Evolutionary conservation across 345 rosid species (phyloP), one percentile per base, ranked within the genome.

Genomic region (Melastoma malabathricum): DNA sequence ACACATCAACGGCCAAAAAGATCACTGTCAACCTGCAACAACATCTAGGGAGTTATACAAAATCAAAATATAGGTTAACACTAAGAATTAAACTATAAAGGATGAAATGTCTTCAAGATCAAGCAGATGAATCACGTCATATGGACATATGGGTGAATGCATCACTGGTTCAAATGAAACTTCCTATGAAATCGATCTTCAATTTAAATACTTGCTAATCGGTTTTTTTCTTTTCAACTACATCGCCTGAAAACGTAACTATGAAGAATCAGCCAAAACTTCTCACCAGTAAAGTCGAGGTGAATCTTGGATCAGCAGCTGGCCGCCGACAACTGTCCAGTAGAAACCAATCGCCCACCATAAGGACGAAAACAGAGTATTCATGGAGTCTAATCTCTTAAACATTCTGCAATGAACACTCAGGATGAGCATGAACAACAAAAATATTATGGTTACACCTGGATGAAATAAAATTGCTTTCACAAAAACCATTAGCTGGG

Each of bases 1-100:
- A 80, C 59, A 80, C 81, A n/a, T 83, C 84, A 58, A 83, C 73
- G 15, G 82, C 84, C 20, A 77, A 59, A 68, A 80, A 83, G 55
- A 75, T 69, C 46, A 83, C 76, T 1, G 84, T 57, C 57, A 83
- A 68, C 92, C 92, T 83, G 72, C 73, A 71, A 19, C 48, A 23
- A n/a, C 17, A 43, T 25, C 19, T 51, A 44, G 31, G 44, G 18
- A 47, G 27, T 50, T 29, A 51, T 46, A 12, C 2, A 12, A 12
- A 34, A 34, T 34, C 41, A 7, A 9, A 9, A 34, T 34, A 34
- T 34, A 34, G 41, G 6, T 5, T 12, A 8, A 34, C 41, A 9
- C 12, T 34, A 34, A 34, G 41, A 34, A 34, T 34, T 34, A 10
- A 6, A 34, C 41, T 5, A 34, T 6, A 1, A 2, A 7, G 10